Evolutionary conservation across 2,329 filamentous ascomycete species (phyloP).

Genomic region (Cylindrodendrum hubeiense): DNA sequence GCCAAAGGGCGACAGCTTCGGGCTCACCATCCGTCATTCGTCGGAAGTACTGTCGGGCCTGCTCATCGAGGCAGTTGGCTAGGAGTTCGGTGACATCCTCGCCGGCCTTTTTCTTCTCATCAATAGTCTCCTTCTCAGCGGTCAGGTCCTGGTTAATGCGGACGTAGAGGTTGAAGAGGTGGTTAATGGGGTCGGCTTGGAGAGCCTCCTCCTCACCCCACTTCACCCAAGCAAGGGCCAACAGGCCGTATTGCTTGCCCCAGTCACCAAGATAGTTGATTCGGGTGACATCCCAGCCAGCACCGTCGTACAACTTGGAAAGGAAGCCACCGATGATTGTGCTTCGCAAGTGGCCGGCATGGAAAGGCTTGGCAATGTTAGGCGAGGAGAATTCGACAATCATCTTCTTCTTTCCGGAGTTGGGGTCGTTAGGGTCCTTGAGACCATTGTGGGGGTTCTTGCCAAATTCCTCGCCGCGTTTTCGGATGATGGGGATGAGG

Average conservation of each 20-base stretch:
- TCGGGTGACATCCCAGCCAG: conserved; percentile 79
- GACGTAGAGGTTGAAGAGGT: conserved; percentile 86
- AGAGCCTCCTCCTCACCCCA: conserved; percentile 82
- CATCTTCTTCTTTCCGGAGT: conserved; percentile 72
- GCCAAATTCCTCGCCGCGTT: conserved; percentile 66
- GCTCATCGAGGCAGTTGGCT: conserved; percentile 75
- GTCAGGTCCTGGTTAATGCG: conserved; percentile 77
- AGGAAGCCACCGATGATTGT: conserved; percentile 86
- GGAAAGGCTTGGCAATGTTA: conserved; percentile 89
- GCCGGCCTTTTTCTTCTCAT: conserved; percentile 65
- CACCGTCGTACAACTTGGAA: conserved; percentile 76
- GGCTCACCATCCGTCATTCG: conserved; percentile 77
- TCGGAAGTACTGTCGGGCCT: conserved; percentile 79
- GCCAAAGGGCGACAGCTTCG: conserved; percentile 72
- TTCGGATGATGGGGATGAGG: conserved; percentile 77
- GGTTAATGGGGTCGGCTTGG: conserved; percentile 80
- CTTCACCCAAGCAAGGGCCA: conserved; percentile 78
- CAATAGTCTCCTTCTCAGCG: conserved; percentile 75
- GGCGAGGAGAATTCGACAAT: conserved; percentile 88
- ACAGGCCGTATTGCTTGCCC: conserved; percentile 47
- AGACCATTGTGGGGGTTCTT: conserved; percentile 69
- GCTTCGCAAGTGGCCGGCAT: conserved; percentile 81
- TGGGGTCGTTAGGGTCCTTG: conserved; percentile 71
- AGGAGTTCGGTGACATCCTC: conserved; percentile 62
- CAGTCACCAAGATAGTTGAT: conserved; percentile 68